Evolutionary conservation across 2,329 filamentous ascomycete species (phyloP).

Genomic region (Nothophoma quercina): DNA sequence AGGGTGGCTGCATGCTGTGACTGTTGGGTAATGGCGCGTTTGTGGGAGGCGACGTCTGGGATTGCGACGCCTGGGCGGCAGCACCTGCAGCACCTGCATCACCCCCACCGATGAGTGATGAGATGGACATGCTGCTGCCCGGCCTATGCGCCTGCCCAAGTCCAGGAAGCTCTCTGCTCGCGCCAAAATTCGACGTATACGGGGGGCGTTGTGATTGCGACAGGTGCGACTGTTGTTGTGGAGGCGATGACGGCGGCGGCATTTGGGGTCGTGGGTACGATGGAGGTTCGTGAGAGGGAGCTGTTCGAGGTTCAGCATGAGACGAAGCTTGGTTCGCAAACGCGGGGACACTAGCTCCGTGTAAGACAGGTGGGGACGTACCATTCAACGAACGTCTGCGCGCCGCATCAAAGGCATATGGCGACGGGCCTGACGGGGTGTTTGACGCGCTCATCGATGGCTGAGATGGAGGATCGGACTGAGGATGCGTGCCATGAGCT

Average conservation of each 20-base stretch:
- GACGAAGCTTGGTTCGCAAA: conserved; percentile 22
- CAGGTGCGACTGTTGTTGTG: conserved; percentile 50
- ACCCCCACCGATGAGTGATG: conserved; percentile 71
- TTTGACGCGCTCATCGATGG: conserved; percentile 46
- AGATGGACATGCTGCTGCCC: conserved; percentile 75
- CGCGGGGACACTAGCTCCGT: conserved; percentile 42
- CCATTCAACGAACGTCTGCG: conserved; percentile 55
- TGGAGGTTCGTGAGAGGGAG: conserved; percentile 49
- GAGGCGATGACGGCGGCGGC: conserved; percentile 59
- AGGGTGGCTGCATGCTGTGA: conserved; percentile 57
- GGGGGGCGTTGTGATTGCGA: conserved; percentile 55
- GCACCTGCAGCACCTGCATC: conserved; percentile 53
- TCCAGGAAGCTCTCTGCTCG: conserved; percentile 63
- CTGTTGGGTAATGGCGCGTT: conserved; percentile 48
- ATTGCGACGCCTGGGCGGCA: conserved; percentile 50
- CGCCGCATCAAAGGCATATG: conserved; percentile 52
- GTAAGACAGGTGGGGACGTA: conserved; percentile 43
- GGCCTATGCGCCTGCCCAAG: conserved; percentile 62
- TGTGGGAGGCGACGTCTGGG: conserved; percentile 57
- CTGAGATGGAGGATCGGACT: conserved; percentile 42
- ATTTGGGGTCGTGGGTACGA: conserved; percentile 56
- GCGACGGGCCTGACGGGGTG: conserved; percentile 45
- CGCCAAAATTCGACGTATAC: conserved; percentile 51
- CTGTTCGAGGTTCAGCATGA: conserved; percentile 40
- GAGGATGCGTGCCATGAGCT: conserved; percentile 36